Base-by-base conservation (phyloP, 2,329 filamentous ascomycete genomes). In the Penicillium sclerotigenum region DNA sequence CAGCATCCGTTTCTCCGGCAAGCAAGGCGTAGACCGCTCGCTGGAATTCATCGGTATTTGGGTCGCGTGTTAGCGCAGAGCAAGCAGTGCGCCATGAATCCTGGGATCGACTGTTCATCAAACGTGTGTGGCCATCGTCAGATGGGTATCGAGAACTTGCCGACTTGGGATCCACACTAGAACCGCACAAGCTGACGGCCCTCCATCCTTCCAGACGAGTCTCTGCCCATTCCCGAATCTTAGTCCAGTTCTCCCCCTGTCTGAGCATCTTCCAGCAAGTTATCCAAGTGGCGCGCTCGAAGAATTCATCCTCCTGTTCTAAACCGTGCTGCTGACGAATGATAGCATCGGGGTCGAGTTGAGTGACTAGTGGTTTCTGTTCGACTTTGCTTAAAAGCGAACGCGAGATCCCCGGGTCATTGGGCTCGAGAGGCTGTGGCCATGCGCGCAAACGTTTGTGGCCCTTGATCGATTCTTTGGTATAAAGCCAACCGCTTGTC, bases 191-290 rank as follows among this genome's bases (percentile, higher is more conserved):
- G 57, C 88, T 89, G 34, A 93, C 83, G 40, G 91, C 91, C 59
- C 93, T 86, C 93, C 93, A 99, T 59, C 87, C 84, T 75, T 97
- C 92, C 10, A 90, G 90, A 57, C 89, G 84, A 65, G 93, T 89
- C 45, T 87, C 79, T 67, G 91, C 96, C 90, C 91, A 97, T 47
- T 92, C 88, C 52, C 86, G 84, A 60, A 97, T 89, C 36, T 88
- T 83, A 9, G 82, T 75, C 75, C 89, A 84, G 59, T 81, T 85
- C 62, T 85, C 87, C n/a, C 94, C 94, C 43, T 91, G 86, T 47
- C 93, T 86, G 50, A 99, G 80, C 79, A 96, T 89, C 72, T 96
- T 91, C 78, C 91, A 97, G 74, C 90, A 94, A n/a, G 90, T 88
- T 58, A 92, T 82, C 92, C 94, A 97, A 45, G 96, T 89, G 3